phyloP scores from a whole-genome alignment of 1,284 basidiomycete species.

The Singerocomus rubriflavus region DNA sequence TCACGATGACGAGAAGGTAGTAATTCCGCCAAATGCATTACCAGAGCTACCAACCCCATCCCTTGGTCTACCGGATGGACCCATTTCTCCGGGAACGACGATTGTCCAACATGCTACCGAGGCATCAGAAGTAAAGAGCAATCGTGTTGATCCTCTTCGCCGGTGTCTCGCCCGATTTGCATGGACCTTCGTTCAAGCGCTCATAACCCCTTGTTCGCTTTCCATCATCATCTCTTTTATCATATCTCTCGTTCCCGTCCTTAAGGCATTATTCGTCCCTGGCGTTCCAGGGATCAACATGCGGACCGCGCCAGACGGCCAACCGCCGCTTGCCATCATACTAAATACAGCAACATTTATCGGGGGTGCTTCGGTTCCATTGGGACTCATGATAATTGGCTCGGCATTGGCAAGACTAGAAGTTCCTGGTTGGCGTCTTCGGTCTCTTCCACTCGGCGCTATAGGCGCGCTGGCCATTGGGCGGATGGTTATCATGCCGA shows the following conservation, averaged over 20 bases:
- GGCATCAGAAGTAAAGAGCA: not conserved
- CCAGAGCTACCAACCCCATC: not conserved
- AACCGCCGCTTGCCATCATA: constrained; percentile 69
- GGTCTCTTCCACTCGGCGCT: constrained; percentile 60
- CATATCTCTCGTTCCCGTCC: constrained; percentile 60
- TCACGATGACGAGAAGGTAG: constrained; percentile 11
- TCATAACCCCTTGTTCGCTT: constrained; percentile 55
- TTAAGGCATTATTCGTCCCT: constrained; percentile 70
- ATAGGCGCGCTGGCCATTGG: constrained; percentile 58
- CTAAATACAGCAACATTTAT: constrained; percentile 66
- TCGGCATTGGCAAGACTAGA: constrained; percentile 68
- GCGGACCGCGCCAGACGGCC: constrained; percentile 67
- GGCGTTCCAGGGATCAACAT: constrained; percentile 48
- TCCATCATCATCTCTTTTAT: constrained; percentile 65
- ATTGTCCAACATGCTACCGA: not conserved
- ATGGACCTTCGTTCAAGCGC: constrained; percentile 38
- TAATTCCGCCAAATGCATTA: not conserved
- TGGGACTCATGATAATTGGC: constrained; percentile 72
- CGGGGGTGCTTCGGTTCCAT: constrained; percentile 69
- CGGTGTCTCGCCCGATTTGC: constrained; percentile 15
- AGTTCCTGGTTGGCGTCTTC: constrained; percentile 49
- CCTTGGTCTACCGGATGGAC: not conserved
- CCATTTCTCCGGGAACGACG: constrained; percentile 4
- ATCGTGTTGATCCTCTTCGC: not conserved
- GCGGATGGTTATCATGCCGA: constrained; percentile 67